Conservation (phyloP, 2,329 filamentous ascomycete genomes). For the Tolypocladium tundrense region DNA sequence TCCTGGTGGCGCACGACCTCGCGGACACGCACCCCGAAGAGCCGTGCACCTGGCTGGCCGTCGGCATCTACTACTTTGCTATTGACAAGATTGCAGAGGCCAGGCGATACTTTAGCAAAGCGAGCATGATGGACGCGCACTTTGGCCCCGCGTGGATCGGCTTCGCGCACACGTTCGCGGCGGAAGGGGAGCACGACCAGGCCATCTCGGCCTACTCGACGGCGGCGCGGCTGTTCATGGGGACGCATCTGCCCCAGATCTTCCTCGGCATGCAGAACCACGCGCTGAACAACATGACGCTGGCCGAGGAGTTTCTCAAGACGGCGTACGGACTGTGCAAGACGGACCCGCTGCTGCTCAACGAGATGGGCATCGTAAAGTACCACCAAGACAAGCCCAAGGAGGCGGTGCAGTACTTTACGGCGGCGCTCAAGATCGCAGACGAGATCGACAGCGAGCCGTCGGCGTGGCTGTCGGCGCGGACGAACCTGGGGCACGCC, state of each 20-base stretch:
- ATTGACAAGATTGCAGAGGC: constrained; percentile 88
- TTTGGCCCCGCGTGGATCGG: constrained; percentile 98
- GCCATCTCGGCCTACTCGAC: constrained; percentile 97
- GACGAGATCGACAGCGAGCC: constrained; percentile 74
- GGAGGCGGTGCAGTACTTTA: constrained; percentile 69
- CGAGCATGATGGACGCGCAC: constrained; percentile 94
- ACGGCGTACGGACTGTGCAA: constrained; percentile 76
- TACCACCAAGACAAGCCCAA: constrained; percentile 79
- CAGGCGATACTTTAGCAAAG: constrained; percentile 91
- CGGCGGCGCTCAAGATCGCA: constrained; percentile 65
- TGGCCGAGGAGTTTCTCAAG: constrained; percentile 90
- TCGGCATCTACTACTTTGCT: constrained; percentile 87
- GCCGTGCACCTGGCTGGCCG: constrained; percentile 85
- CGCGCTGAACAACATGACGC: constrained; percentile 84
- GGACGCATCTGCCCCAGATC: constrained; percentile 88
- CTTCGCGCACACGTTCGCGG: constrained; percentile 95
- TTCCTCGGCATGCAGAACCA: constrained; percentile 99
- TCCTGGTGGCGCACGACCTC: constrained; percentile 84
- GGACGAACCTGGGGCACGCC: constrained; percentile 84
- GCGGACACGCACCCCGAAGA: constrained; percentile 87
- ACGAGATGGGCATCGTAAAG: constrained; percentile 92
- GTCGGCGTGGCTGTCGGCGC: constrained; percentile 70
- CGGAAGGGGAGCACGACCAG: constrained; percentile 95
- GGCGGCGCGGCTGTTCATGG: constrained; percentile 88
- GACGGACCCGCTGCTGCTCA: constrained; percentile 80